Evolutionary conservation across 2,329 filamentous ascomycete genomes (phyloP).

Genomic region (Paecilomyces niveus): DNA sequence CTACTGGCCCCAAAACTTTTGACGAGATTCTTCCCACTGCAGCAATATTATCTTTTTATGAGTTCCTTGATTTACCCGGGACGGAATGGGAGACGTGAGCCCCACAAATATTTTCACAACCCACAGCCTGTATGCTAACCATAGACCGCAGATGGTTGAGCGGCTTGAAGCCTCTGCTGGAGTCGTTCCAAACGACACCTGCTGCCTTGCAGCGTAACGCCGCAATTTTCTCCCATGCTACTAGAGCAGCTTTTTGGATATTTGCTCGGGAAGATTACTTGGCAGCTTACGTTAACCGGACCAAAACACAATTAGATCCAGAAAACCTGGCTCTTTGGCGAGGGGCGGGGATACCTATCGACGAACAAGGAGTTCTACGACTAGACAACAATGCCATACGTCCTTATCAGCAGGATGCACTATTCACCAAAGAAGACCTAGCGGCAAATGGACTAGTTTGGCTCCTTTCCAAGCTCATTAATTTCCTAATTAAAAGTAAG

Average conservation of each 20-base stretch:
- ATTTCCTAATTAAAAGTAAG: constrained; percentile 54
- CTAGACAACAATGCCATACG: constrained; percentile 20
- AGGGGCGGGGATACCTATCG: constrained; percentile 52
- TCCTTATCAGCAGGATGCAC: background rate
- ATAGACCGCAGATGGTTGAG: constrained; percentile 45
- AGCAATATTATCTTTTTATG: constrained; percentile 56
- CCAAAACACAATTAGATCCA: constrained; percentile 50
- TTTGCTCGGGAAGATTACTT: constrained; percentile 57
- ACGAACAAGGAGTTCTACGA: constrained; percentile 41
- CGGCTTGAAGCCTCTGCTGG: constrained; percentile 52
- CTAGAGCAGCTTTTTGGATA: constrained; percentile 57
- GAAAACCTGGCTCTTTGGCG: constrained; percentile 53
- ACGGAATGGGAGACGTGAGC: constrained; percentile 49
- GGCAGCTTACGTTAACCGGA: constrained; percentile 54
- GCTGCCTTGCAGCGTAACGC: constrained; percentile 6
- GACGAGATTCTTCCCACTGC: constrained; percentile 56
- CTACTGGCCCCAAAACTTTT: constrained; percentile 30
- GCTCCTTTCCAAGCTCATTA: constrained; percentile 56
- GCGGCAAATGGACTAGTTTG: constrained; percentile 56
- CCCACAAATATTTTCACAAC: background rate
- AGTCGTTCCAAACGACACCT: constrained; percentile 31
- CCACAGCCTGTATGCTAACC: constrained; percentile 5
- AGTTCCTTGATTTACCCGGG: constrained; percentile 55
- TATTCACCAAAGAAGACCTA: constrained; percentile 52
- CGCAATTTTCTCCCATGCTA: constrained; percentile 40